Conservation (phyloP, 352 stramenopile genomes). For the Phytophthora foliorum region DNA sequence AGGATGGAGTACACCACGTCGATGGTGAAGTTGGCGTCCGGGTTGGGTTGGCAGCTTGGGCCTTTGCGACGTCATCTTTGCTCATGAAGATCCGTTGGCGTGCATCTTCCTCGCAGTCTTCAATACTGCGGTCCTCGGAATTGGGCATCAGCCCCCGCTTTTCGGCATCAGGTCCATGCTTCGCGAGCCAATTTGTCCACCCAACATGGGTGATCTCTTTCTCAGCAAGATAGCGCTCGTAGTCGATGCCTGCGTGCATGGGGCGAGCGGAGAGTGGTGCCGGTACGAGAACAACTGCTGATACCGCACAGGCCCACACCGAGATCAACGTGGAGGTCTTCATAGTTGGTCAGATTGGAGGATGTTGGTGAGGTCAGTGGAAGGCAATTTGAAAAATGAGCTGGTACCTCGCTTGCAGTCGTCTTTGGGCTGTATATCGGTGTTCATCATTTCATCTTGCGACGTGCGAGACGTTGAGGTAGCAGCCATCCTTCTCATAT, state of each 20-base stretch:
- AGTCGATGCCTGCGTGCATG: conserved; percentile 45
- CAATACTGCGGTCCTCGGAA: conserved; percentile 29
- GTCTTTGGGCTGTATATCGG: background rate
- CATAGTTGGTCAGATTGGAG: conserved; percentile 1
- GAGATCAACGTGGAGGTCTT: background rate
- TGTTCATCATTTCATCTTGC: background rate
- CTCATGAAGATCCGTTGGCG: conserved; percentile 44
- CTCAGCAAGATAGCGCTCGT: conserved; percentile 43
- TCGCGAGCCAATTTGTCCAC: conserved; percentile 16
- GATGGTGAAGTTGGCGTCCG: conserved; percentile 46
- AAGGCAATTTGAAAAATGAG: conserved; percentile 12
- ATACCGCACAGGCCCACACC: background rate
- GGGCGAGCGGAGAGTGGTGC: conserved; percentile 15
- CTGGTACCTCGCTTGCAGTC: background rate
- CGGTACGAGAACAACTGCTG: background rate
- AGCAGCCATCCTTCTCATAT: background rate
- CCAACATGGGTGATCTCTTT: conserved; percentile 31
- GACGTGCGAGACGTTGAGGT: background rate
- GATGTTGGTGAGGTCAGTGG: background rate
- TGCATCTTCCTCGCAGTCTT: conserved; percentile 36
- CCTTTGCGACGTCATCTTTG: conserved; percentile 29
- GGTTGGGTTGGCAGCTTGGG: conserved; percentile 40
- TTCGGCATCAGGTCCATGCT: conserved; percentile 1
- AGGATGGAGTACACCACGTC: conserved; percentile 45
- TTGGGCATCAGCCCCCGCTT: conserved; percentile 24